Conservation (phyloP, 768 basidiomycete species). For the Serendipita sp. region DNA sequence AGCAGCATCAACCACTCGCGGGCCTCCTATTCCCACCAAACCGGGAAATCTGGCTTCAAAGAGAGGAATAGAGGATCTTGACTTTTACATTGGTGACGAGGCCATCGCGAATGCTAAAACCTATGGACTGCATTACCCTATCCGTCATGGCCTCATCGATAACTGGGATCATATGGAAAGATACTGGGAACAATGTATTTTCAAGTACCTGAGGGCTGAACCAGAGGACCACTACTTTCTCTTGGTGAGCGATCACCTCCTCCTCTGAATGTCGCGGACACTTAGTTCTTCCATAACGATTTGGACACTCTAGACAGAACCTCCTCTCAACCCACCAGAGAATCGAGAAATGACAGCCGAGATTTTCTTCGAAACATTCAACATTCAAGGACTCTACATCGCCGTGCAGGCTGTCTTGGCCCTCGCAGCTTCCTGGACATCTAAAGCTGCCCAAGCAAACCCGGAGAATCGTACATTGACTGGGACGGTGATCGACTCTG, state of each 20-base stretch:
- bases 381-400: slow-evolving; percentile 95
- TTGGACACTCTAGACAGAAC: slow-evolving; percentile 61
- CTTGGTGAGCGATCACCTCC: slow-evolving; percentile 39
- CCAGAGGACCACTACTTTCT: slow-evolving; percentile 99
- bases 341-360: slow-evolving; percentile 98
- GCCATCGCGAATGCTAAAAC: slow-evolving; percentile 93
- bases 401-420: slow-evolving; percentile 98
- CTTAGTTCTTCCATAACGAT: not conserved
- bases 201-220: slow-evolving; percentile 96
- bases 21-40: slow-evolving; percentile 65
- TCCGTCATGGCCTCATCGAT: slow-evolving; percentile 93
- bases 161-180: slow-evolving; percentile 99
- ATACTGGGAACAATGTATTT: slow-evolving; percentile 99
- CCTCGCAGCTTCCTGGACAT: slow-evolving; percentile 93
- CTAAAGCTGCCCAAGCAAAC: slow-evolving; percentile 47
- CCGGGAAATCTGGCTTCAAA: slow-evolving; percentile 89
- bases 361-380: slow-evolving; percentile 99
- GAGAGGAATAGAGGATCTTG: slow-evolving; percentile 94
- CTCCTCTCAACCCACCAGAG: slow-evolving; percentile 93
- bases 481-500: slow-evolving; percentile 96
- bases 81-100: slow-evolving; percentile 99
- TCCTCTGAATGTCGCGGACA: not conserved
- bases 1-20: slow-evolving; percentile 39
- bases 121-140: slow-evolving; percentile 90
- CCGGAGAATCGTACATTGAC: slow-evolving; percentile 66